Evolutionary conservation across 495 filamentous ascomycete genomes (phyloP).

Genomic region (Sabuloglossum arenarium): DNA sequence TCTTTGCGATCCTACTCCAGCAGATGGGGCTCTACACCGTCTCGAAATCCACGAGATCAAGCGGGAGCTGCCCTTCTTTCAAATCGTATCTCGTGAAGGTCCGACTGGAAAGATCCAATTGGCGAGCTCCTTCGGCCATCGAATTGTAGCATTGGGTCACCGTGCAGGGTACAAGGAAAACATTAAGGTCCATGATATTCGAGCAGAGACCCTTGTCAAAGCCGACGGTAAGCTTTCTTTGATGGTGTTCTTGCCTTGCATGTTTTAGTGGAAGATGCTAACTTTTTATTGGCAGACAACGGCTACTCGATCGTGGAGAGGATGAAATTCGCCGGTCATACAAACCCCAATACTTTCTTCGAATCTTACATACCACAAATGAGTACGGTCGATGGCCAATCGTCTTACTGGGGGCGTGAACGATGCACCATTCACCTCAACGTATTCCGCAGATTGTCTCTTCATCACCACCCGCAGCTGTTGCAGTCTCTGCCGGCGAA

Average conservation of each 20-base stretch:
- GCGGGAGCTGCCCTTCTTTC: neutral
- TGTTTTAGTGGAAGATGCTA: neutral
- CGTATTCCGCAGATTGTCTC: neutral
- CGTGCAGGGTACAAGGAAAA: neutral
- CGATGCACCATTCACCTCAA: neutral
- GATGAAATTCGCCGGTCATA: slow-evolving; percentile 3
- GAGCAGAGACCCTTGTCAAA: neutral
- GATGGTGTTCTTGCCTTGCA: neutral
- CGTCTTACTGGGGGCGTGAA: neutral
- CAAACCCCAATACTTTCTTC: neutral
- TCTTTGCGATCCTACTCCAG: neutral
- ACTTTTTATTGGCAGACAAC: neutral
- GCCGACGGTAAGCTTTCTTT: neutral
- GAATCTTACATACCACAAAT: neutral
- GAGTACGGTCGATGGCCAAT: neutral
- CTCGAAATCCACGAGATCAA: neutral
- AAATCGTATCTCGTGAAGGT: neutral
- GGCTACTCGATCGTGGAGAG: neutral
- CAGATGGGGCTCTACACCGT: neutral
- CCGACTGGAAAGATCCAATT: neutral
- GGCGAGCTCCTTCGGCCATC: neutral
- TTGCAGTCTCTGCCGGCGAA: slow-evolving; percentile 1
- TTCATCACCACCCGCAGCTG: neutral
- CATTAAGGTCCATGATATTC: neutral
- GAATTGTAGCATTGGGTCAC: neutral